These are phyloP conservation scores for Scenedesmus sp. DNA, from an alignment of 163 green algal genomes.

Conservation along the genomic window DNA sequence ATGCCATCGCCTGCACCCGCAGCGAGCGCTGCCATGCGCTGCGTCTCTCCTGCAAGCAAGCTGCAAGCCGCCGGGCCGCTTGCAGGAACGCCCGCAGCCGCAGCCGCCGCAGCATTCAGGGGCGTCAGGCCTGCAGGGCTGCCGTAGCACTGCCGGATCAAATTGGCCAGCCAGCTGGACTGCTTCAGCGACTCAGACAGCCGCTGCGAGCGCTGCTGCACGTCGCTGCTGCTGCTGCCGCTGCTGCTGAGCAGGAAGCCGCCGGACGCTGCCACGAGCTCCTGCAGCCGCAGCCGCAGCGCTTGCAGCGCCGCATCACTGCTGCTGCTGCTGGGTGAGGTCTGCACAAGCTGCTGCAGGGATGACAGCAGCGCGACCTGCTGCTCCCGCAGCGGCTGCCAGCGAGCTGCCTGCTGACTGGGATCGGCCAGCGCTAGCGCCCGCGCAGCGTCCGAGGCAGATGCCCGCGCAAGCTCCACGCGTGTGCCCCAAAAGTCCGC, in stretches of 20 bases:
- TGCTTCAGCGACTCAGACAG: background rate
- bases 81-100: background rate
- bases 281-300: background rate
- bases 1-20: background rate
- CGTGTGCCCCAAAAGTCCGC: slow-evolving; percentile 48
- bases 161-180: background rate
- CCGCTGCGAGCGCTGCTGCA: slow-evolving; percentile 4
- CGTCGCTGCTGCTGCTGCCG: slow-evolving; percentile 9
- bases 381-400: slow-evolving; percentile 3
- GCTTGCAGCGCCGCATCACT: background rate
- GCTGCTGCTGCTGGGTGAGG: background rate
- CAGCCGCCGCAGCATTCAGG: background rate
- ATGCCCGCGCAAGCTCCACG: slow-evolving; percentile 22
- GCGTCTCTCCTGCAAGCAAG: background rate
- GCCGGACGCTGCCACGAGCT: slow-evolving; percentile 1
- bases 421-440: slow-evolving; percentile 35
- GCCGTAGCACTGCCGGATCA: slow-evolving; percentile 16
- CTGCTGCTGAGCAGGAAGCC: slow-evolving; percentile 18
- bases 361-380: slow-evolving; percentile 1
- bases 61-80: background rate
- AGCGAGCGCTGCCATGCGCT: background rate
- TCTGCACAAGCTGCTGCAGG: slow-evolving; percentile 9
- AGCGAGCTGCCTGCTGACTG: background rate
- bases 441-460: background rate
- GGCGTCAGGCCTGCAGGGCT: background rate